Evolutionary conservation across 2,329 filamentous ascomycete genomes (phyloP).

Genomic region (Cordyceps militaris): DNA sequence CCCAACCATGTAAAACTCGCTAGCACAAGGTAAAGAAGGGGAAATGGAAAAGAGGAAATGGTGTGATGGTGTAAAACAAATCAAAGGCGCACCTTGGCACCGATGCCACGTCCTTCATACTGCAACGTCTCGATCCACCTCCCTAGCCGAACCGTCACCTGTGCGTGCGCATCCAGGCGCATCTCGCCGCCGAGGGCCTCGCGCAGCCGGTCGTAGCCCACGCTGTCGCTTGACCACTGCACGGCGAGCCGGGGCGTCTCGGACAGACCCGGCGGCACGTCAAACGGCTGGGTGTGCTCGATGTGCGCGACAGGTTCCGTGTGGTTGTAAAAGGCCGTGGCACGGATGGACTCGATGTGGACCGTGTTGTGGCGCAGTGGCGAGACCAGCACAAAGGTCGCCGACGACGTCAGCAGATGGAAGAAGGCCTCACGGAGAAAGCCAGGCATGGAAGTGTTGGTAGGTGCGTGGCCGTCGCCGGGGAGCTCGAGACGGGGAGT

Average conservation of each 20-base stretch:
- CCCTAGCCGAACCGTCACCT: conserved; percentile 67
- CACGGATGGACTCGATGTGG: conserved; percentile 72
- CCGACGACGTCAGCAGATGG: conserved; percentile 80
- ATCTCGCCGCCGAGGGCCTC: conserved; percentile 74
- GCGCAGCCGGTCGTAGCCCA: conserved; percentile 76
- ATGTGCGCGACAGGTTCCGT: conserved; percentile 74
- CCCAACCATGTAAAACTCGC: background rate
- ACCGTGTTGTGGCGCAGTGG: conserved; percentile 68
- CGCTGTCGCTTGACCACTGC: conserved; percentile 65
- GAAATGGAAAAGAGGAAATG: background rate
- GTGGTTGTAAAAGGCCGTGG: conserved; percentile 78
- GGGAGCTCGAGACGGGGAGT: conserved; percentile 61
- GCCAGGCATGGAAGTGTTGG: conserved; percentile 35
- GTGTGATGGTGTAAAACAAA: background rate
- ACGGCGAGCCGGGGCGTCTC: conserved; percentile 74
- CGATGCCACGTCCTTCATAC: conserved; percentile 64
- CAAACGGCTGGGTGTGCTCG: conserved; percentile 64
- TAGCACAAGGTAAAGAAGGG: background rate
- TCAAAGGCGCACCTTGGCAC: conserved; percentile 44
- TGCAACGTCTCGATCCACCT: conserved; percentile 66
- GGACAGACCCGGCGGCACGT: conserved; percentile 66
- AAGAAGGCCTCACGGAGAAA: conserved; percentile 85
- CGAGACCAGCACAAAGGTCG: conserved; percentile 74
- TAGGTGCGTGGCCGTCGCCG: conserved; percentile 27
- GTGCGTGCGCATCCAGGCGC: conserved; percentile 70